Conservation (phyloP, 768 basidiomycete species). For the Termitomyces sp. region DNA sequence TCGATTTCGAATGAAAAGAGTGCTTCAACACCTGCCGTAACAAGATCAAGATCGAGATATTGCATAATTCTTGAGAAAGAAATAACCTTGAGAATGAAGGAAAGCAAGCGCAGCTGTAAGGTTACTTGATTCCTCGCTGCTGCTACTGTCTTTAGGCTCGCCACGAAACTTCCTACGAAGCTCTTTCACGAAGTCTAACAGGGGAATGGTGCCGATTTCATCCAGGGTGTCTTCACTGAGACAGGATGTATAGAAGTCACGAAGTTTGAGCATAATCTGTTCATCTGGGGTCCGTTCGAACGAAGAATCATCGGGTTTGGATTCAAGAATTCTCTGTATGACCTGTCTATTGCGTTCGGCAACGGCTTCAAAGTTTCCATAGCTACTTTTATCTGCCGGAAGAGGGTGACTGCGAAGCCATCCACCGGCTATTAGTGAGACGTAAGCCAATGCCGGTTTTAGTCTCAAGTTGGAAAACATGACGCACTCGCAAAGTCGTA, state of each 20-base stretch:
- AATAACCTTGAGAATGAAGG: slow-evolving; percentile 76
- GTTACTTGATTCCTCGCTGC: slow-evolving; percentile 34
- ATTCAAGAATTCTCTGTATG: slow-evolving; percentile 66
- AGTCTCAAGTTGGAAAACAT: slow-evolving; percentile 2
- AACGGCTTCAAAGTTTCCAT: slow-evolving; percentile 68
- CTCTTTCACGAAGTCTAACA: slow-evolving; percentile 60
- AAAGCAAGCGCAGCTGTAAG: slow-evolving; percentile 81
- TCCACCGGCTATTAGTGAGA: slow-evolving; percentile 58
- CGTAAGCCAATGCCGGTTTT: background rate
- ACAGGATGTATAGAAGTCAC: slow-evolving; percentile 75
- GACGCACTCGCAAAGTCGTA: slow-evolving; percentile 87
- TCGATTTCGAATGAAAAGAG: slow-evolving; percentile 83
- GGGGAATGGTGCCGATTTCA: slow-evolving; percentile 62
- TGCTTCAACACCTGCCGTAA: slow-evolving; percentile 57
- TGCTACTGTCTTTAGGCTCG: slow-evolving; percentile 29
- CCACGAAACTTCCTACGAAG: slow-evolving; percentile 57
- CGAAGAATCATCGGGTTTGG: slow-evolving; percentile 28
- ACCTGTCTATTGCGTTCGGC: slow-evolving; percentile 73
- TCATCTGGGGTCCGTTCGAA: slow-evolving; percentile 38
- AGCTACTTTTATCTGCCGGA: slow-evolving; percentile 77
- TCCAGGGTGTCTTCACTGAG: slow-evolving; percentile 75
- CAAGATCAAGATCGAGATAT: background rate
- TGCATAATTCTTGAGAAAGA: background rate
- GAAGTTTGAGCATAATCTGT: slow-evolving; percentile 57
- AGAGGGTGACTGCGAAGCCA: slow-evolving; percentile 83